phyloP scores from a whole-genome alignment of 2,329 filamentous ascomycete genomes.

The Trichoderma sp. region DNA sequence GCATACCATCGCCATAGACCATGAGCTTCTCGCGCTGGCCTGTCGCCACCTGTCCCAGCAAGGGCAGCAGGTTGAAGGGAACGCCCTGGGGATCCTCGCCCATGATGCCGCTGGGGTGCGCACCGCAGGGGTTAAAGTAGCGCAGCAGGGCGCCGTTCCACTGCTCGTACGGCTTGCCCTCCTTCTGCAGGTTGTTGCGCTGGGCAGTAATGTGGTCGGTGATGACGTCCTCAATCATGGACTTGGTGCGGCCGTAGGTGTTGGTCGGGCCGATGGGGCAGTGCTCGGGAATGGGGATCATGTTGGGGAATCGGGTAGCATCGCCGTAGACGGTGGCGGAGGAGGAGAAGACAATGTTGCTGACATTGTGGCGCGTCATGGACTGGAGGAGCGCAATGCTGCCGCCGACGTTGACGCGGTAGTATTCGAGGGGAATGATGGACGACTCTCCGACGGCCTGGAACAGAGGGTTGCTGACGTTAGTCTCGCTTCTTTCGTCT shows the following conservation, averaged over 20 bases:
- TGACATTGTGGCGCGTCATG: slow-evolving; percentile 88
- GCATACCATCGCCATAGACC: slow-evolving; percentile 87
- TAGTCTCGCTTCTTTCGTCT: background rate
- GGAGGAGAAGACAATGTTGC: slow-evolving; percentile 98
- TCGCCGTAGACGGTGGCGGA: slow-evolving; percentile 98
- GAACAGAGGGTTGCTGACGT: slow-evolving; percentile 28
- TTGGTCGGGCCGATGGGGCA: slow-evolving; percentile 97
- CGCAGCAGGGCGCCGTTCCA: slow-evolving; percentile 93
- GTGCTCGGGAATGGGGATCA: slow-evolving; percentile 98
- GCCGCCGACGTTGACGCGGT: slow-evolving; percentile 93
- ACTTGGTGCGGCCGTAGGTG: slow-evolving; percentile 96
- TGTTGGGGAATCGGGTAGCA: slow-evolving; percentile 91
- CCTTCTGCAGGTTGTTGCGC: slow-evolving; percentile 79
- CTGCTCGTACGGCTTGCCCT: slow-evolving; percentile 72
- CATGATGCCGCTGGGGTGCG: slow-evolving; percentile 95
- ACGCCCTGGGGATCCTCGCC: slow-evolving; percentile 96
- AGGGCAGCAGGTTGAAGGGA: slow-evolving; percentile 91
- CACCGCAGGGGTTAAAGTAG: slow-evolving; percentile 97
- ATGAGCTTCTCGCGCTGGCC: slow-evolving; percentile 92
- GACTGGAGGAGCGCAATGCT: slow-evolving; percentile 82
- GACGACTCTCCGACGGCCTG: slow-evolving; percentile 94
- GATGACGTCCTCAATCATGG: slow-evolving; percentile 87
- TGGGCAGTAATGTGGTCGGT: slow-evolving; percentile 87
- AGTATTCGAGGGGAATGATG: slow-evolving; percentile 96
- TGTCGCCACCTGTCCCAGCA: slow-evolving; percentile 93